A percentile compares a stretch with the other conserved stretches of the same genome.
Conservation (phyloP, 441 rosid species). For the Euphorbia neoarborescens region DNA sequence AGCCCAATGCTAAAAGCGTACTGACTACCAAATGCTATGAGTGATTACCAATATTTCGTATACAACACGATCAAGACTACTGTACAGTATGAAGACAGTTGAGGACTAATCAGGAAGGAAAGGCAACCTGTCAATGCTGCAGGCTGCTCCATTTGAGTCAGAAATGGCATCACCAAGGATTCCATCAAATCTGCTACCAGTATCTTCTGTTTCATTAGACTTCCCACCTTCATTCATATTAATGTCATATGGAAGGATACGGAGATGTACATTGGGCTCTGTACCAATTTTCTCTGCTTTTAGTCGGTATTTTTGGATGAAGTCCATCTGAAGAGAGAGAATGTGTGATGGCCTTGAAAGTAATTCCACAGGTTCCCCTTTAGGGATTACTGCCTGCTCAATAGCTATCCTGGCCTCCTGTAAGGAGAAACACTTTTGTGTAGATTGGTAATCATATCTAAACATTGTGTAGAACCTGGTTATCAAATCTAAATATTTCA, state of each 20-base stretch:
- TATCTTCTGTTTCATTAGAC: constrained; percentile 22
- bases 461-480: background rate
- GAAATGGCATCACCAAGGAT: constrained; percentile 17
- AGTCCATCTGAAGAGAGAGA: constrained; percentile 55
- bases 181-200: constrained; percentile 32
- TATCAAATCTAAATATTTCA: background rate
- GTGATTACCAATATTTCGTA: background rate
- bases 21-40: background rate
- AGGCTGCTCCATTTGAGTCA: constrained; percentile 37
- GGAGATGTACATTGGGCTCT: constrained; percentile 40
- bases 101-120: constrained; percentile 54
- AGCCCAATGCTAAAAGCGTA: background rate
- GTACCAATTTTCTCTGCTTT: constrained; percentile 46
- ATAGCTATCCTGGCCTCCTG: constrained; percentile 83
- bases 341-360: constrained; percentile 54
- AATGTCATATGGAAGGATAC: constrained; percentile 48
- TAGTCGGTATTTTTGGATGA: constrained; percentile 48
- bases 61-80: background rate
- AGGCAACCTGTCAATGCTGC: constrained; percentile 51
- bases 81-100: background rate
- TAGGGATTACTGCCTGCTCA: constrained; percentile 62
- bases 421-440: constrained; percentile 4
- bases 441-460: background rate
- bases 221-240: constrained; percentile 20
- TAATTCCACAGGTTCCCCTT: constrained; percentile 53